Conservation (phyloP, 1,139 yeast species). For the Nakaseomyces delphensis region DNA sequence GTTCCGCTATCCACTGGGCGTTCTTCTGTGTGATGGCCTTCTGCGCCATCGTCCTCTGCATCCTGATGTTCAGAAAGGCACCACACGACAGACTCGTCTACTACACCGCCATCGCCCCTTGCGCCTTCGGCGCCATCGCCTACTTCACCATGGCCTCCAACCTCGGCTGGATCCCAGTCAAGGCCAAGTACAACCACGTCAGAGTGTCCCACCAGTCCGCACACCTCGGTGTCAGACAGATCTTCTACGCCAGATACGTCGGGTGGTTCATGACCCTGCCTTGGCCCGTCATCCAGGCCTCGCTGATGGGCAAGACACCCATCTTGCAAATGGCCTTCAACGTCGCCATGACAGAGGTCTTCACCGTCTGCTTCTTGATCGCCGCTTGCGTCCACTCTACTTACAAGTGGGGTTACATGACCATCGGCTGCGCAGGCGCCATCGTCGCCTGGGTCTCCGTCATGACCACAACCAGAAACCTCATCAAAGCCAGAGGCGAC, state of each 20-base stretch:
- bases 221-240: conserved; percentile 43
- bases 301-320: conserved; percentile 39
- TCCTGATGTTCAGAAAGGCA: conserved; percentile 40
- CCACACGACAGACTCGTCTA: conserved; percentile 18
- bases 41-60: conserved; percentile 34
- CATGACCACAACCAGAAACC: conserved; percentile 24
- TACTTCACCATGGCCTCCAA: conserved; percentile 59
- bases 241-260: conserved; percentile 53
- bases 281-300: conserved; percentile 41
- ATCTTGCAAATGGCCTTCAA: conserved; percentile 35
- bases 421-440: conserved; percentile 32
- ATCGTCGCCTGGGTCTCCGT: conserved; percentile 20
- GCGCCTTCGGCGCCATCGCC: conserved; percentile 41
- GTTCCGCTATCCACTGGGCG: conserved; percentile 23
- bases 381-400: conserved; percentile 47
- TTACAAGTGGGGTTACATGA: conserved; percentile 48
- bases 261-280: conserved; percentile 62
- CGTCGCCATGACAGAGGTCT: conserved; percentile 41
- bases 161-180: conserved; percentile 49
- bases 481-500: conserved; percentile 18
- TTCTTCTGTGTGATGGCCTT: conserved; percentile 36
- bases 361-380: conserved; percentile 45
- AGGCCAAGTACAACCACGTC: conserved; percentile 48
- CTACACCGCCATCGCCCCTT: conserved; percentile 36
- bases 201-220: conserved; percentile 27